These are phyloP conservation scores for Penicillium desertorum DNA, from an alignment of 495 filamentous ascomycete species.

Conservation along the genomic window DNA sequence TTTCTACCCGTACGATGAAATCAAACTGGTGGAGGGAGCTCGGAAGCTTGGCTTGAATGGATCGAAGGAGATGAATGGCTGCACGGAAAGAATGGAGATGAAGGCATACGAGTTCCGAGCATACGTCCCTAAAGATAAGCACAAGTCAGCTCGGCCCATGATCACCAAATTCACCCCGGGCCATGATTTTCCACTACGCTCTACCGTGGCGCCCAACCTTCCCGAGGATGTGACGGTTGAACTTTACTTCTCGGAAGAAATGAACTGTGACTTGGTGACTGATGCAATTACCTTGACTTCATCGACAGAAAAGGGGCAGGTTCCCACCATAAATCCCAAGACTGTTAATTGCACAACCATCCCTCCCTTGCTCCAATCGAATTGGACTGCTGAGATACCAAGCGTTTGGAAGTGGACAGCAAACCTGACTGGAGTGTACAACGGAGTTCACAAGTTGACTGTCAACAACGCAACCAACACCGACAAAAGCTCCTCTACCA, in stretches of 20 bases:
- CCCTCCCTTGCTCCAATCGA: slow-evolving; percentile 14
- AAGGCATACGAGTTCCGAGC: slow-evolving; percentile 61
- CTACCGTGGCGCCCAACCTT: slow-evolving; percentile 43
- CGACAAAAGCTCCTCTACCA: slow-evolving; percentile 33
- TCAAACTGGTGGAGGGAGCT: slow-evolving; percentile 40
- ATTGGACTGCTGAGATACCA: slow-evolving; percentile 50
- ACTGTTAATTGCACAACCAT: slow-evolving; percentile 47
- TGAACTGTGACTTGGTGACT: slow-evolving; percentile 60
- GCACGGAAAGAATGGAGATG: slow-evolving; percentile 52
- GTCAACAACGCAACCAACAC: slow-evolving; percentile 53
- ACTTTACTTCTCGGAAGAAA: slow-evolving; percentile 59
- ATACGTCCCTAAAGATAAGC: slow-evolving; percentile 55
- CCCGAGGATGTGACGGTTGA: slow-evolving; percentile 49
- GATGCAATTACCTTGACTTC: slow-evolving; percentile 52
- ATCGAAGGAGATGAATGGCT: slow-evolving; percentile 53
- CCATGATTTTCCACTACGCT: slow-evolving; percentile 59
- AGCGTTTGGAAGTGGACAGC: slow-evolving; percentile 54
- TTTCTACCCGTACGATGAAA: slow-evolving; percentile 61
- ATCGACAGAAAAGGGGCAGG: slow-evolving; percentile 46
- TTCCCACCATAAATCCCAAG: slow-evolving; percentile 23
- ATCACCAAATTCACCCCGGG: slow-evolving; percentile 64
- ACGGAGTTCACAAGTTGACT: slow-evolving; percentile 63
- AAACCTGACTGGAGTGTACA: slow-evolving; percentile 56
- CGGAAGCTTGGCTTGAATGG: slow-evolving; percentile 42
- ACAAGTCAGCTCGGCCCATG: slow-evolving; percentile 53